Percentiles rank a stretch among this genome's conserved stretches.
phyloP scores from a whole-genome alignment of 2,329 filamentous ascomycete species.

The Colletotrichum sp. region DNA sequence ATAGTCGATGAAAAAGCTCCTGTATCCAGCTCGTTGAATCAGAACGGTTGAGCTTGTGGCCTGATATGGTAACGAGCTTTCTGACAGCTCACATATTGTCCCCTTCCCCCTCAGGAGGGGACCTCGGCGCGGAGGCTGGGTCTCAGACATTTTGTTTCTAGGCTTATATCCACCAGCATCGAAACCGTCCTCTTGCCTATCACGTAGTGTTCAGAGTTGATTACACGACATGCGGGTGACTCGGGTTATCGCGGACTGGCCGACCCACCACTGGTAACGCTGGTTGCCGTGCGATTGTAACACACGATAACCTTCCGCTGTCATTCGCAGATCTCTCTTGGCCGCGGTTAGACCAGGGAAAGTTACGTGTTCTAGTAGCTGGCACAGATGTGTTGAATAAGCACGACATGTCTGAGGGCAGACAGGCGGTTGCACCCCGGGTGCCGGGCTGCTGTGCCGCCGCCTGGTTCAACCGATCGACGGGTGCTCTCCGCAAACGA shows the following conservation, averaged over 20 bases:
- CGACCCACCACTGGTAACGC: not conserved
- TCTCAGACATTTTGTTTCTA: not conserved
- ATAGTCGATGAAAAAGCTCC: not conserved
- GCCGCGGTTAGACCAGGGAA: too few relatives aligned
- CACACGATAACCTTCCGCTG: not conserved
- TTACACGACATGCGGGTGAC: not conserved
- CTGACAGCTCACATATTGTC: not conserved
- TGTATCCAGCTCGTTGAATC: not conserved
- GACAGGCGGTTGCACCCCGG: not conserved
- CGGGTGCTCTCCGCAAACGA: not conserved
- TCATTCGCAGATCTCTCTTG: not conserved
- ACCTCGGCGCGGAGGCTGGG: not conserved
- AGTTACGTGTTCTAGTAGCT: not conserved
- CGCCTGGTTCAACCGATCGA: not conserved
- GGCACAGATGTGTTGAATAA: not conserved
- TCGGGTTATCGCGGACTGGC: not conserved
- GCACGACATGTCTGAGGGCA: not conserved
- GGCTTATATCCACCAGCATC: not conserved
- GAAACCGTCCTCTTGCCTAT: not conserved
- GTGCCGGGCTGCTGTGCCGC: not conserved
- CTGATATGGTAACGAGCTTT: not conserved
- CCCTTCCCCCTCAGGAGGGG: not conserved
- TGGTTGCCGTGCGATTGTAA: not conserved
- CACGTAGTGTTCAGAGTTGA: not conserved
- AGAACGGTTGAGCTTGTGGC: not conserved